Conservation (phyloP, 139 green algal genomes). For the Chlamydomonas sp. region DNA sequence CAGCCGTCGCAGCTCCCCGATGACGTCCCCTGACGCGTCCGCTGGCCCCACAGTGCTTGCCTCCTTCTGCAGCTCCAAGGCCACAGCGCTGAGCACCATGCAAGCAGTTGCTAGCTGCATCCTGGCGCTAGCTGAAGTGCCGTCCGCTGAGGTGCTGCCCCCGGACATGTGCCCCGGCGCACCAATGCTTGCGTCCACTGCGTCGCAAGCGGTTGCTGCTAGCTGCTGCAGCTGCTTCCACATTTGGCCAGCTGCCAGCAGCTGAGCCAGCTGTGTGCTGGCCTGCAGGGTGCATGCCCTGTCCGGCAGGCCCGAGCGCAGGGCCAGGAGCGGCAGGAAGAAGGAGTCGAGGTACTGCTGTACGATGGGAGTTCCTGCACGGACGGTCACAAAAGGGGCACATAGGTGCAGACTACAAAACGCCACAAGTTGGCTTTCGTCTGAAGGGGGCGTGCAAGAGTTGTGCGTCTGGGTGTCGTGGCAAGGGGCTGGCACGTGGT, state of each 20-base stretch:
- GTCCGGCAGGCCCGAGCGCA: slow-evolving; percentile 1
- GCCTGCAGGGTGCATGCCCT: slow-evolving; percentile 19
- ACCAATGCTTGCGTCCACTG: background rate
- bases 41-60: background rate
- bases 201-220: background rate
- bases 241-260: background rate
- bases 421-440: background rate
- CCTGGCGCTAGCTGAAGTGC: background rate
- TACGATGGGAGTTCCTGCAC: slow-evolving; percentile 1
- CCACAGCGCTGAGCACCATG: too few species aligned
- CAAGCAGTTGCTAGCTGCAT: background rate
- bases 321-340: slow-evolving; percentile 34
- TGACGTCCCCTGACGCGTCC: background rate
- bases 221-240: slow-evolving; percentile 32
- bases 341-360: slow-evolving; percentile 39
- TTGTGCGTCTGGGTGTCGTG: background rate
- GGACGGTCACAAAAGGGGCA: background rate
- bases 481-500: background rate
- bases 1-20: background rate
- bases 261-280: background rate
- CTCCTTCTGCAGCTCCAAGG: too few species aligned
- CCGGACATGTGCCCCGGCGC: background rate
- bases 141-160: too few species aligned
- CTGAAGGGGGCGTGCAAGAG: background rate
- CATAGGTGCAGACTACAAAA: background rate